phyloP scores from a whole-genome alignment of 106 monocot species.

The Dactylorhiza incarnata region DNA sequence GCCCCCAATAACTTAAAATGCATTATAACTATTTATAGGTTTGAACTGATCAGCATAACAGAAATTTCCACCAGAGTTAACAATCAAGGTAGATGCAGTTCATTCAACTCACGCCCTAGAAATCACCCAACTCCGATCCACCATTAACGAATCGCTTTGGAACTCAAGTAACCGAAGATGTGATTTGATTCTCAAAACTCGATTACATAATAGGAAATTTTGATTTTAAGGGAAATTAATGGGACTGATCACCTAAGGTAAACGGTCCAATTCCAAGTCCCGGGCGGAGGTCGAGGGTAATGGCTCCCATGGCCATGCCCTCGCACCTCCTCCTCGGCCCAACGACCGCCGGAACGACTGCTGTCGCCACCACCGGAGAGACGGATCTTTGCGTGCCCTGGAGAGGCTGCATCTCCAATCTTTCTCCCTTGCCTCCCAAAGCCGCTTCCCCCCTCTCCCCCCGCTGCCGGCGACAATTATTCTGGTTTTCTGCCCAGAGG shows the following conservation, averaged over 20 bases:
- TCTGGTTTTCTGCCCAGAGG: background rate
- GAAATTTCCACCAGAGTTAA: no score
- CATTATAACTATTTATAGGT: no score
- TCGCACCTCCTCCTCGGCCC: slow-evolving; percentile 62
- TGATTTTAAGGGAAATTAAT: background rate
- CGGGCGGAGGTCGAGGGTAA: slow-evolving; percentile 91
- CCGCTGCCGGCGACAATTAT: background rate
- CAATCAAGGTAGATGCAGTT: no score
- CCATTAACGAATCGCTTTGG: background rate
- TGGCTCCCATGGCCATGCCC: slow-evolving; percentile 93
- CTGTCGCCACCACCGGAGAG: slow-evolving; percentile 9
- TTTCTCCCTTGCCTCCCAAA: background rate
- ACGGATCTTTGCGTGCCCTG: slow-evolving; percentile 30
- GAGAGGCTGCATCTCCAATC: slow-evolving; percentile 18
- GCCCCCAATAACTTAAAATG: no score
- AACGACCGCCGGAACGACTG: slow-evolving; percentile 14
- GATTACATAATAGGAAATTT: background rate
- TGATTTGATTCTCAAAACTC: background rate
- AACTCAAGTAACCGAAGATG: background rate
- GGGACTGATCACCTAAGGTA: slow-evolving; percentile 4
- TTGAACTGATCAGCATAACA: no score
- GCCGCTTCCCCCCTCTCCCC: background rate
- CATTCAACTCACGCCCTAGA: no score
- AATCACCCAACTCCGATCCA: no score
- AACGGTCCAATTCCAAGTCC: slow-evolving; percentile 51